A percentile compares a stretch with the other conserved stretches of the same genome.
Evolutionary conservation across 352 stramenopile species (phyloP).

Genomic region (Globisporangium abappressorium): DNA sequence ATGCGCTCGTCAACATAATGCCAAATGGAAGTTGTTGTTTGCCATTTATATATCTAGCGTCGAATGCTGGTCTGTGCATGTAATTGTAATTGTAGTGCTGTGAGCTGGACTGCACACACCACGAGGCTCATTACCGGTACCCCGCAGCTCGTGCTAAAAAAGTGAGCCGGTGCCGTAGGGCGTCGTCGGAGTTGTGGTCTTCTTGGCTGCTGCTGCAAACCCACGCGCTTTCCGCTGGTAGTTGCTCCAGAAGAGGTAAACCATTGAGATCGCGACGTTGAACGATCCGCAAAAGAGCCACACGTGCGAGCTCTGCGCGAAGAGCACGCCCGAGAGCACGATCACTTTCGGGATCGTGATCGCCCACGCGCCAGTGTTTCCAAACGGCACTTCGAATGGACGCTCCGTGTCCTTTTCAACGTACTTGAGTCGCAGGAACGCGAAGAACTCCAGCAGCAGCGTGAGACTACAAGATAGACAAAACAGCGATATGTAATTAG

Average conservation of each 20-base stretch:
- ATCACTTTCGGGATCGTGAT: slow-evolving; percentile 83
- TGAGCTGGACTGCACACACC: not conserved
- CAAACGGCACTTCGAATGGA: slow-evolving; percentile 73
- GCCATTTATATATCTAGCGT: not conserved
- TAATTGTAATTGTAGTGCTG: not conserved
- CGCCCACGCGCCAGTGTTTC: slow-evolving; percentile 61
- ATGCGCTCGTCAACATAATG: not conserved
- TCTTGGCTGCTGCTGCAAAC: not conserved
- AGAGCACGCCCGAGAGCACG: slow-evolving; percentile 66
- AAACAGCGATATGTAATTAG: not conserved
- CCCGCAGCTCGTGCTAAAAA: slow-evolving; percentile 23
- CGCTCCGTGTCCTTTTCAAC: slow-evolving; percentile 68
- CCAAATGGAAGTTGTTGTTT: not conserved
- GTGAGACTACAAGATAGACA: slow-evolving; percentile 39
- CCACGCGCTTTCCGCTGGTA: slow-evolving; percentile 34
- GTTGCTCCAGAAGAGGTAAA: slow-evolving; percentile 65
- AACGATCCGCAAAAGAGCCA: slow-evolving; percentile 75
- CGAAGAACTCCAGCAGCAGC: slow-evolving; percentile 80
- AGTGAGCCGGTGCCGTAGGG: slow-evolving; percentile 34
- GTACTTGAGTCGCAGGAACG: slow-evolving; percentile 84
- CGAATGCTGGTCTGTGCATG: not conserved
- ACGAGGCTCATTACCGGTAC: not conserved
- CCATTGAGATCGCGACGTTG: slow-evolving; percentile 53
- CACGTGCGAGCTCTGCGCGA: slow-evolving; percentile 60
- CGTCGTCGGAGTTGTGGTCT: slow-evolving; percentile 12